These are phyloP conservation scores for Ganoderma sinense DNA, from an alignment of 1,284 basidiomycete genomes.

Conservation along the genomic window DNA sequence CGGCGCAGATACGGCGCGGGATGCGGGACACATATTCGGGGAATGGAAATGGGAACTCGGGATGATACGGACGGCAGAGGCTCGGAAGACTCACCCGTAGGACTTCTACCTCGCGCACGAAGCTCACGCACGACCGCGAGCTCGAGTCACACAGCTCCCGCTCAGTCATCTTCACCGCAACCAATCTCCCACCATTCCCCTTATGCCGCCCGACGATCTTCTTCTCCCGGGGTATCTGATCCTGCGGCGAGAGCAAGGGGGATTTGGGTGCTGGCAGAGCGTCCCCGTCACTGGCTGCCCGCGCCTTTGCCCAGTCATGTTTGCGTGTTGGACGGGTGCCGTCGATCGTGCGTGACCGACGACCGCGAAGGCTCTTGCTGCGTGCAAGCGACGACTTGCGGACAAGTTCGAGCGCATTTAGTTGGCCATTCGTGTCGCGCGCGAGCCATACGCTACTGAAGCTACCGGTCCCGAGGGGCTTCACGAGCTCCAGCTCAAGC, in stretches of 20 bases:
- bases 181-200: conserved; percentile 50
- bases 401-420: conserved; percentile 42
- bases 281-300: conserved; percentile 21
- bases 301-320: conserved; percentile 27
- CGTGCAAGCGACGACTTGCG: conserved; percentile 46
- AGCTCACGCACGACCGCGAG: conserved; percentile 82
- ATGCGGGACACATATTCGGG: neutral
- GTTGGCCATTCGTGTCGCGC: conserved; percentile 52
- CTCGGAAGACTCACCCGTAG: conserved; percentile 59
- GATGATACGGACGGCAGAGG: neutral
- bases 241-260: conserved; percentile 22
- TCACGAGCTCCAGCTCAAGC: conserved; percentile 53
- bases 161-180: conserved; percentile 89
- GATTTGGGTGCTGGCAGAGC: neutral
- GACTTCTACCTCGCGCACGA: conserved; percentile 89
- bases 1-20: conserved; percentile 1
- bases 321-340: conserved; percentile 33
- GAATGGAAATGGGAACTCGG: neutral
- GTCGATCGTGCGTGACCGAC: conserved; percentile 33
- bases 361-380: conserved; percentile 39
- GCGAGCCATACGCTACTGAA: conserved; percentile 85
- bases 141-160: conserved; percentile 60
- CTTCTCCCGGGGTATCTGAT: conserved; percentile 5
- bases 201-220: conserved; percentile 17
- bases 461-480: conserved; percentile 74